These are phyloP conservation scores for Phytophthora pluvialis DNA, from an alignment of 352 stramenopile species.

Conservation along the genomic window DNA sequence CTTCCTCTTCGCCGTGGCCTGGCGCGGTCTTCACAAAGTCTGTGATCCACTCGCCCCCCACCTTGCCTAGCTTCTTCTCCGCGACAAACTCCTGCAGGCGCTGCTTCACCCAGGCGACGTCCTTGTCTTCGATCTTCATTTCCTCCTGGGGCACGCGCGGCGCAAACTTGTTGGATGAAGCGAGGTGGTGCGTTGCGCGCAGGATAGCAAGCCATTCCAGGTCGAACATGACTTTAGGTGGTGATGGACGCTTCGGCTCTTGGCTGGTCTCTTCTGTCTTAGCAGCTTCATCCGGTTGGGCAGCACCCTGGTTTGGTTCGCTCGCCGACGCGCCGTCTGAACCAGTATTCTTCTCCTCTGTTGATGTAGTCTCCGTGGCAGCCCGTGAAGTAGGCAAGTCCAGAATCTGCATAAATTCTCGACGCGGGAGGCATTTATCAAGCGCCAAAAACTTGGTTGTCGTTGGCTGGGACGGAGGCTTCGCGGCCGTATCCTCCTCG, in stretches of 20 bases:
- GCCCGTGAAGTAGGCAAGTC: conserved; percentile 55
- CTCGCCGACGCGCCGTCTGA: background rate
- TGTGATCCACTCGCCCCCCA: conserved; percentile 66
- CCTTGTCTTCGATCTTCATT: conserved; percentile 74
- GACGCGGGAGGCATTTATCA: conserved; percentile 98
- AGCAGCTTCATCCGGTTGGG: background rate
- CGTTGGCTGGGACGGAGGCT: conserved; percentile 11
- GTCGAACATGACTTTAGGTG: conserved; percentile 92
- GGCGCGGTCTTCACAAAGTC: conserved; percentile 86
- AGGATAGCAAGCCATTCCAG: conserved; percentile 95
- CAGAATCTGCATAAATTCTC: conserved; percentile 96
- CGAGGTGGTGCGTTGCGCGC: conserved; percentile 91
- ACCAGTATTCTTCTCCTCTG: conserved; percentile 7
- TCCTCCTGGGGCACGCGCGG: conserved; percentile 78
- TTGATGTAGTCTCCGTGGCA: conserved; percentile 1
- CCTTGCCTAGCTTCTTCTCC: conserved; percentile 62
- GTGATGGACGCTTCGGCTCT: conserved; percentile 2
- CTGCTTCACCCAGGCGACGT: conserved; percentile 79
- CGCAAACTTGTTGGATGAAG: conserved; percentile 63
- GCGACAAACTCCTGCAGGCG: conserved; percentile 53
- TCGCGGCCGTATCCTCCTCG: conserved; percentile 14
- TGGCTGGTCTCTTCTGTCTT: conserved; percentile 3
- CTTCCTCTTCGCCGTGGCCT: conserved; percentile 55
- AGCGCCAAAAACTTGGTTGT: conserved; percentile 83
- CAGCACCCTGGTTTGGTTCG: conserved; percentile 12